Percentiles rank a stretch among this genome's conserved stretches.
Evolutionary conservation across 169 alveolate species (phyloP).

Genomic region (Eimeria brunetti): DNA sequence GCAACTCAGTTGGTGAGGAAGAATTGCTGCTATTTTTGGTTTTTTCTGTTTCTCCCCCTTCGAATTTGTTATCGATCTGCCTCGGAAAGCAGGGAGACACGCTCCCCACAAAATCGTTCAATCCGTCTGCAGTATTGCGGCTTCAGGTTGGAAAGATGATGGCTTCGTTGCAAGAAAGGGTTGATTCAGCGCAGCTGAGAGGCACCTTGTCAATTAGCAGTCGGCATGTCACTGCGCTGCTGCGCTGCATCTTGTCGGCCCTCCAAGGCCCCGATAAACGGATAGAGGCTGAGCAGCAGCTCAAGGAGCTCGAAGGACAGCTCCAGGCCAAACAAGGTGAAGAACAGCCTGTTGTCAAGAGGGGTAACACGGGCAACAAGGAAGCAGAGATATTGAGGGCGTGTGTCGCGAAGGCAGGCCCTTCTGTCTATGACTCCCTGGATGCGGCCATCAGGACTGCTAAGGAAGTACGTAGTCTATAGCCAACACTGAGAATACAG

Average conservation of each 20-base stretch:
- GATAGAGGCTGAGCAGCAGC: slow-evolving; percentile 41
- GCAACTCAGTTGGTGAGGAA: slow-evolving; percentile 54
- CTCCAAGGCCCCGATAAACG: slow-evolving; percentile 62
- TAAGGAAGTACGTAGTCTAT: slow-evolving; percentile 5
- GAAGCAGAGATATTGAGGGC: slow-evolving; percentile 52
- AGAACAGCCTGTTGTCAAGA: background rate
- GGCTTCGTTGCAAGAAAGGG: slow-evolving; percentile 22
- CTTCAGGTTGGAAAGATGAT: slow-evolving; percentile 58
- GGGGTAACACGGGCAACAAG: slow-evolving; percentile 6
- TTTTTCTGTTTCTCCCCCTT: background rate
- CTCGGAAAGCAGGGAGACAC: background rate
- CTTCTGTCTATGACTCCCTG: slow-evolving; percentile 59
- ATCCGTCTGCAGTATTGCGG: background rate
- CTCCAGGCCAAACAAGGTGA: background rate
- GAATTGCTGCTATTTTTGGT: background rate
- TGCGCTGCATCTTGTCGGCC: slow-evolving; percentile 49
- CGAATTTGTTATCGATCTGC: background rate
- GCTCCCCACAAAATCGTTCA: background rate
- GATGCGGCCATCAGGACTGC: slow-evolving; percentile 59
- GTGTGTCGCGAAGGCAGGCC: slow-evolving; percentile 70
- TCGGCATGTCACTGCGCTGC: slow-evolving; percentile 52
- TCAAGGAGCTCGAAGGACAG: slow-evolving; percentile 15
- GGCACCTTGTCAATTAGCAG: slow-evolving; percentile 33
- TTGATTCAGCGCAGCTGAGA: slow-evolving; percentile 28
- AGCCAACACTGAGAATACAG: background rate